These are phyloP conservation scores for Artemisia tridentata DNA, from an alignment of 129 eudicot genomes.

Conservation along the genomic window DNA sequence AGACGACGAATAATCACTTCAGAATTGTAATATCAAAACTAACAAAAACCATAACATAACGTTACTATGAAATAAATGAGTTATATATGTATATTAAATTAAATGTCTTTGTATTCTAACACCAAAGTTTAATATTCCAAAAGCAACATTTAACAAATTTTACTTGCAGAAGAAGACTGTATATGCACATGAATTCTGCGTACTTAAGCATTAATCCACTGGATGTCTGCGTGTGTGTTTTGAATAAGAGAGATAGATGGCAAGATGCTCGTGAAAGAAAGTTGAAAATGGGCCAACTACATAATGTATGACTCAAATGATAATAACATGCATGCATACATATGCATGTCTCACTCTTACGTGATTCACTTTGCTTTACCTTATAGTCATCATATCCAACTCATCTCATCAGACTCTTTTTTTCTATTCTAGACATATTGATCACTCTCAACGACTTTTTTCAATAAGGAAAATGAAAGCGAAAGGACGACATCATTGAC, in stretches of 20 bases:
- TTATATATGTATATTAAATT: too few species aligned
- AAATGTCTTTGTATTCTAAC: too few species aligned
- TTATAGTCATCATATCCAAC: conserved; percentile 14
- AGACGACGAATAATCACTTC: too few species aligned
- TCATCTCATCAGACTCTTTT: conserved; percentile 7
- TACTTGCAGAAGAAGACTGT: conserved; percentile 8
- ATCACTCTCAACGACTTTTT: conserved; percentile 1
- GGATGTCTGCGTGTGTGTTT: background rate
- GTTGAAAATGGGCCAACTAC: conserved; percentile 24
- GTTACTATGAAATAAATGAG: too few species aligned
- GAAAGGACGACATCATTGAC: background rate
- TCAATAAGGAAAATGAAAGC: conserved; percentile 14
- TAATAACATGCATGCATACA: background rate
- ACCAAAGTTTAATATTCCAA: too few species aligned
- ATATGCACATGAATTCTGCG: conserved; percentile 18
- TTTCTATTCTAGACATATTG: background rate
- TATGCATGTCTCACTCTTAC: conserved; percentile 10
- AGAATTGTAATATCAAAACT: too few species aligned
- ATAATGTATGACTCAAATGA: conserved; percentile 6
- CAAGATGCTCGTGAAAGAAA: conserved; percentile 32
- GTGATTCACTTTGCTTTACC: conserved; percentile 32
- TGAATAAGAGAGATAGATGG: conserved; percentile 4
- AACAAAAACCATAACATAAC: too few species aligned
- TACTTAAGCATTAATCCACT: conserved; percentile 18
- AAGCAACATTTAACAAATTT: background rate